Evolutionary conservation across 768 basidiomycete genomes (phyloP), one percentile per base, ranked within the genome.

Genomic region (Xerocomus brunneocitrinus): DNA sequence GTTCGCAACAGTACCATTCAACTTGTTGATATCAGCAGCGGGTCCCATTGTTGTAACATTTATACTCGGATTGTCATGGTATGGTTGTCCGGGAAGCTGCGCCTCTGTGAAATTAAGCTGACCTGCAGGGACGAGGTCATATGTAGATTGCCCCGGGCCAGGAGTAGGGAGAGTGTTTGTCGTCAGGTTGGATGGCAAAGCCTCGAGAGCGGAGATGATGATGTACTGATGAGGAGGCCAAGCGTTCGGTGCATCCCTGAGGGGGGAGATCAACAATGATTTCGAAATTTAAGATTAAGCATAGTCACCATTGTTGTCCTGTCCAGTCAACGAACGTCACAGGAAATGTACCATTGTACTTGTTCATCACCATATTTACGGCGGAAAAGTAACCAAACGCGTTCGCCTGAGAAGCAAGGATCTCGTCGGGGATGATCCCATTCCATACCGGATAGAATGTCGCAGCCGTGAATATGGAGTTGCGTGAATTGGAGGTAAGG

Each of bases 171-270:
- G 68, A 1, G 77, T 34, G 8, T 76, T 75, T 8, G 72, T 75
- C 0, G 91, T 84, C 34, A 94, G 62, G 65, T 90, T 88, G 19
- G 82, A 62, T 0, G 91, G 91, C 14, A 98, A 73, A 10, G 82
- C 79, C 35, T 79, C 77, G 36, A 98, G 80, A 0, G 93, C 92
- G 52, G 85, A 75, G 42, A 95, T 78, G 25, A 81, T 71, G 57
- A 95, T 89, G 67, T 91, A 85, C 57, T 88, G 87, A 61, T 91
- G 87, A 8, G 89, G 87, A 16, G 90, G 89, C 92, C 91, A 97
- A 2, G 85, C 69, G 62, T 93, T 93, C n/a, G 92, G 91, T 25
- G 85, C 80, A 63, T 91, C 89, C 88, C 85, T 87, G 47, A 27
- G 22, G 2, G 16, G 38, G 24, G 22, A 25, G 2, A 28, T 58